Conservation (phyloP, 768 basidiomycete species). For the Mycena venus region DNA sequence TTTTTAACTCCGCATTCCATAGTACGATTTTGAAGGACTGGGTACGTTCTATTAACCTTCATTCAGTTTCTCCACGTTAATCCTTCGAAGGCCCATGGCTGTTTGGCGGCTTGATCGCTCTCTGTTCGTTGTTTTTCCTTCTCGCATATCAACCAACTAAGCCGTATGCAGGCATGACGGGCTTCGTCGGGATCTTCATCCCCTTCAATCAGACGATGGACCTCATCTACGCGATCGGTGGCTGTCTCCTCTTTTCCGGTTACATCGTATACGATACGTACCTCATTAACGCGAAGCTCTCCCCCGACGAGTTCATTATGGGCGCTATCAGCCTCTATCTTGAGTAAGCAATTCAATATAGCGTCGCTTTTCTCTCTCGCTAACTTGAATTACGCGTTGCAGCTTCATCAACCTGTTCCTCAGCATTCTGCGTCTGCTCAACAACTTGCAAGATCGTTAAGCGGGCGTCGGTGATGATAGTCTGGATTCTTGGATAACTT, state of each 20-base stretch:
- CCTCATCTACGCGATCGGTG: slow-evolving; percentile 82
- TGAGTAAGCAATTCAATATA: slow-evolving; percentile 70
- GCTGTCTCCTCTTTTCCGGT: slow-evolving; percentile 88
- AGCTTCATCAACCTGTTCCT: slow-evolving; percentile 64
- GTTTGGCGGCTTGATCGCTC: slow-evolving; percentile 85
- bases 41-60: slow-evolving; percentile 47
- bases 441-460: slow-evolving; percentile 66
- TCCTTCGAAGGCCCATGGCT: slow-evolving; percentile 71
- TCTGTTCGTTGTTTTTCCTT: slow-evolving; percentile 61
- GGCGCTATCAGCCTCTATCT: slow-evolving; percentile 95
- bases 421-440: slow-evolving; percentile 87
- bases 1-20: slow-evolving; percentile 6
- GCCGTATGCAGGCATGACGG: slow-evolving; percentile 73
- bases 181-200: slow-evolving; percentile 86
- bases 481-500: neutral
- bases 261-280: slow-evolving; percentile 95
- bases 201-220: slow-evolving; percentile 89
- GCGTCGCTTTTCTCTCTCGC: too few relatives aligned
- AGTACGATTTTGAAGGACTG: slow-evolving; percentile 96
- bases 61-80: neutral
- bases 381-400: neutral
- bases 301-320: slow-evolving; percentile 94
- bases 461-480: neutral
- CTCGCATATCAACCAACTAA: neutral
- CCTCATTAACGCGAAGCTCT: slow-evolving; percentile 87